These are phyloP conservation scores for Aschersonia sp. DNA, from an alignment of 2,329 filamentous ascomycete species.

Conservation along the genomic window DNA sequence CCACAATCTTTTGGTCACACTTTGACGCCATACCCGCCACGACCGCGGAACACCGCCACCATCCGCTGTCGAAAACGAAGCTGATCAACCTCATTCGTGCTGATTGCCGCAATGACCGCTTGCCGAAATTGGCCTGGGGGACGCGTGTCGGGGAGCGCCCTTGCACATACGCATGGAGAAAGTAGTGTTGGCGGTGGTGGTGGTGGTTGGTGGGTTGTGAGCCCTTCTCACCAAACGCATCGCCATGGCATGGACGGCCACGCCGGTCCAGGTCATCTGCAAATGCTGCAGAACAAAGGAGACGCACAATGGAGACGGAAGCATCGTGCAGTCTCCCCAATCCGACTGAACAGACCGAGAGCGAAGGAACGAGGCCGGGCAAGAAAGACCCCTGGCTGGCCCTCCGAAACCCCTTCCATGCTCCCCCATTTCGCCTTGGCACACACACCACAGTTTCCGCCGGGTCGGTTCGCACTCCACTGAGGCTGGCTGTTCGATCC, in stretches of 20 bases:
- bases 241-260: too few relatives aligned
- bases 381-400: not conserved
- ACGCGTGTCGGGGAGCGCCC: too few relatives aligned
- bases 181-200: too few relatives aligned
- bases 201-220: too few relatives aligned
- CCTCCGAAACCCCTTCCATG: not conserved
- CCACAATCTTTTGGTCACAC: conserved; percentile 2
- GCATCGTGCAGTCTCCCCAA: not conserved
- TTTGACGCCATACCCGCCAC: conserved; percentile 8
- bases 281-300: too few relatives aligned
- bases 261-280: too few relatives aligned
- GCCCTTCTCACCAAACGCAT: too few relatives aligned
- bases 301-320: not conserved
- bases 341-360: not conserved
- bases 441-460: conserved; percentile 2
- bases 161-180: too few relatives aligned
- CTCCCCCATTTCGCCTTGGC: not conserved
- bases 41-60: not conserved
- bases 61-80: too few relatives aligned
- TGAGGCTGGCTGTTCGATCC: conserved; percentile 2
- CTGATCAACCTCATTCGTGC: too few relatives aligned
- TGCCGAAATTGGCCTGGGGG: too few relatives aligned
- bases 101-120: too few relatives aligned
- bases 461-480: conserved; percentile 5
- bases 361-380: not conserved